phyloP scores from a whole-genome alignment of 2,329 filamentous ascomycete species.

The Ceratocystis variospora region DNA sequence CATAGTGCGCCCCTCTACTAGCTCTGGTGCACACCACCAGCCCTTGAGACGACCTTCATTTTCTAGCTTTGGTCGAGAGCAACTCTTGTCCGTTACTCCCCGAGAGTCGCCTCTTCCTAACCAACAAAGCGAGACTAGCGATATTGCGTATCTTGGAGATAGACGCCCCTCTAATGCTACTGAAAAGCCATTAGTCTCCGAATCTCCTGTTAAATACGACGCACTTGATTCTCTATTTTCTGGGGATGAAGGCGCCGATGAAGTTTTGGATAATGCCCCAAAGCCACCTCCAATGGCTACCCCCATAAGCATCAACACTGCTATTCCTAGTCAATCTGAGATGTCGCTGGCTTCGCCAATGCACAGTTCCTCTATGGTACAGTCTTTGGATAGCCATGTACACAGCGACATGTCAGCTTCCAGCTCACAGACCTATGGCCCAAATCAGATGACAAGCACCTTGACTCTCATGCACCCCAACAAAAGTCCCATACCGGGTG shows the following conservation, averaged over 20 bases:
- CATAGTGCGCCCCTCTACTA: neutral
- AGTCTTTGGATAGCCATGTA: constrained; percentile 1
- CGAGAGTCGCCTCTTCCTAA: neutral
- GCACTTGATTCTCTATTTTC: constrained; percentile 14
- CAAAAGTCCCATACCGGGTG: neutral
- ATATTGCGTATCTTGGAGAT: neutral
- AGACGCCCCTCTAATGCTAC: neutral
- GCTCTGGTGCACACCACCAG: neutral
- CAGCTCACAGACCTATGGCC: constrained; percentile 5
- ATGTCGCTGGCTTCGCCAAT: constrained; percentile 6
- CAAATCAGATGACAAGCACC: neutral
- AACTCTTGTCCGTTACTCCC: neutral
- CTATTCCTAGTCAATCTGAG: neutral
- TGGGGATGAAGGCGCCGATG: neutral
- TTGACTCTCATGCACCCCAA: neutral
- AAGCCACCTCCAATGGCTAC: constrained; percentile 2
- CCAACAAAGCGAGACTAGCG: no score
- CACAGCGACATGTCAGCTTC: constrained; percentile 2
- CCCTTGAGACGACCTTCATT: neutral
- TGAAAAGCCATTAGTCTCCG: neutral
- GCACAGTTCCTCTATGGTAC: constrained; percentile 5
- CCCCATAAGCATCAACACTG: constrained; percentile 12
- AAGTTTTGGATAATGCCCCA: neutral
- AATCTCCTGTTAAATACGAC: neutral
- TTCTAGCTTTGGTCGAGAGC: neutral